Conservation (phyloP, 2,329 filamentous ascomycete species). For the Zymoseptoria tritici region DNA sequence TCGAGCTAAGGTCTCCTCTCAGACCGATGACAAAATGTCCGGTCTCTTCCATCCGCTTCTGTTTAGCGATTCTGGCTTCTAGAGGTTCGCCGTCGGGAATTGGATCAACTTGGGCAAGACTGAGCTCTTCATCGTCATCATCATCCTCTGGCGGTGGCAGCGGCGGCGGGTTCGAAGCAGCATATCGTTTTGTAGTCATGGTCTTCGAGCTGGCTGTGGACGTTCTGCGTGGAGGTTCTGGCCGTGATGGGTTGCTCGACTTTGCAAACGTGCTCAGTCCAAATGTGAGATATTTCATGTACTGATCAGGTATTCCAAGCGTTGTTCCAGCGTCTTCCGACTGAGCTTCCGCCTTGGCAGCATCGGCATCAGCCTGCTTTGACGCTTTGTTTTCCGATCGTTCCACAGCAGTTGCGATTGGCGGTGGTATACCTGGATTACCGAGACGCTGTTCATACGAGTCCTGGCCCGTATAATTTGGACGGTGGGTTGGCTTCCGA, state of each 20-base stretch:
- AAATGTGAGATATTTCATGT: conserved; percentile 46
- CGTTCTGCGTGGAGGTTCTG: conserved; percentile 14
- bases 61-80: conserved; percentile 55
- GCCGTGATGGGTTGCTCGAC: conserved; percentile 15
- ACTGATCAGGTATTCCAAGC: conserved; percentile 39
- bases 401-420: conserved; percentile 40
- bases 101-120: conserved; percentile 26
- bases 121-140: conserved; percentile 10
- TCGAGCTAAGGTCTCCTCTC: conserved; percentile 54
- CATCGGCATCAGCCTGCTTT: conserved; percentile 27
- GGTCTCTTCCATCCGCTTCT: conserved; percentile 37
- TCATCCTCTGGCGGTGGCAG: conserved; percentile 5
- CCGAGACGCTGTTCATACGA: neutral
- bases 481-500: neutral
- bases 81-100: conserved; percentile 39
- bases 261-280: conserved; percentile 33
- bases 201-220: conserved; percentile 22
- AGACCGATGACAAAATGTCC: conserved; percentile 62
- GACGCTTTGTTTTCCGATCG: conserved; percentile 38
- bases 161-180: conserved; percentile 4
- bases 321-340: conserved; percentile 27
- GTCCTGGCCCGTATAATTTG: neutral
- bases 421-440: conserved; percentile 38
- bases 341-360: conserved; percentile 2
- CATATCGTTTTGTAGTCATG: conserved; percentile 8